Conservation (phyloP, 805 yeast genomes). For the Saccharomycopsis sp. region DNA sequence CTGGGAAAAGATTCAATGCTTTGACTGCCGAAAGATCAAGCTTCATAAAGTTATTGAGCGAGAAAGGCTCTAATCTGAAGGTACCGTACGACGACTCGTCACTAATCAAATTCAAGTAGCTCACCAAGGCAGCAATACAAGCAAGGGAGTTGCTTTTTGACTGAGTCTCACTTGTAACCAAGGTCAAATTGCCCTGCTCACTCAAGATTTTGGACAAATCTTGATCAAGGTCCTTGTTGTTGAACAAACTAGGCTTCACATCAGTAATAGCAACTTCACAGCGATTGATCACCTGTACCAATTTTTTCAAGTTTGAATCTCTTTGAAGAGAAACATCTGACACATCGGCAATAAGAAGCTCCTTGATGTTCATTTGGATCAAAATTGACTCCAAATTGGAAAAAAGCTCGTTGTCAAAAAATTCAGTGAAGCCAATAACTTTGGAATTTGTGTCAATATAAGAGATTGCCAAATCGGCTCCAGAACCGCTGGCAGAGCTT, state of each 20-base stretch:
- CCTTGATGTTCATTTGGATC: constrained; percentile 86
- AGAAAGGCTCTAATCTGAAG: constrained; percentile 56
- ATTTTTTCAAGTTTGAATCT: constrained; percentile 55
- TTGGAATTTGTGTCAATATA: constrained; percentile 68
- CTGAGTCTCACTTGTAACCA: constrained; percentile 50
- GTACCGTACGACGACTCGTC: constrained; percentile 50
- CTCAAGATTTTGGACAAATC: constrained; percentile 46
- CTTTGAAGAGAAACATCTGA: constrained; percentile 30
- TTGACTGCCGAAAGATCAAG: constrained; percentile 85
- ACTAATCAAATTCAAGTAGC: constrained; percentile 57
- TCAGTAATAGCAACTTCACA: constrained; percentile 70
- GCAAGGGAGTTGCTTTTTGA: constrained; percentile 46
- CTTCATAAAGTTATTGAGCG: constrained; percentile 76
- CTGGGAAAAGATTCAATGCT: constrained; percentile 82
- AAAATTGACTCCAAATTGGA: constrained; percentile 81
- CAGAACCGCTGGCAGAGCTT: constrained; percentile 33
- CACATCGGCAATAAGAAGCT: constrained; percentile 47
- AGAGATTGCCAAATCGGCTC: constrained; percentile 64
- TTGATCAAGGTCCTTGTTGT: constrained; percentile 62
- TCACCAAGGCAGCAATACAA: constrained; percentile 61
- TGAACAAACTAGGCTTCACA: constrained; percentile 50
- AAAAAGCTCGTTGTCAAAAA: constrained; percentile 79
- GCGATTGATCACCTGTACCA: constrained; percentile 65
- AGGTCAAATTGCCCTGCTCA: constrained; percentile 28
- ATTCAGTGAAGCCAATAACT: constrained; percentile 66